Evolutionary conservation across 108 stramenopile genomes (phyloP).

Genomic region (Cafeteria roenbergensis): DNA sequence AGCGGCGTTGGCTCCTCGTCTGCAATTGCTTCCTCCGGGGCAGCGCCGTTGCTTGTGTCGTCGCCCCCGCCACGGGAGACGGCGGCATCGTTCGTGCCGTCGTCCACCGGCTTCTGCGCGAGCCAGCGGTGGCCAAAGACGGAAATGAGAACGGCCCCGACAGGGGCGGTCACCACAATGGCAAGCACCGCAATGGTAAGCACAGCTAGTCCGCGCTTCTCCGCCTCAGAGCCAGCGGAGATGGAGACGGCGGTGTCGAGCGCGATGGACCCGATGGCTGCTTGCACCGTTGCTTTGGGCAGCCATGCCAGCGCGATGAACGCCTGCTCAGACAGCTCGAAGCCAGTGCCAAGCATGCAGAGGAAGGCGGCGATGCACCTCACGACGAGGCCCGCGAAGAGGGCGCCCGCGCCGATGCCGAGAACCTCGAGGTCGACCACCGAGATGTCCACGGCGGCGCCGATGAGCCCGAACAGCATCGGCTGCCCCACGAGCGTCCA

Average conservation of each 20-base stretch:
- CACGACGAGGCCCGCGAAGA: conserved; percentile 9
- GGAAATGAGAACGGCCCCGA: conserved; percentile 15
- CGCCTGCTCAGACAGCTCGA: conserved; percentile 13
- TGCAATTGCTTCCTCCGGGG: too few relatives aligned
- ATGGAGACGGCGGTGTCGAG: conserved; percentile 7
- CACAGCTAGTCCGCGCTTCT: conserved; percentile 7
- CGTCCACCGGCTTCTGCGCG: background rate
- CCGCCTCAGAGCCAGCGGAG: background rate
- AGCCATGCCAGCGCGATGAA: conserved; percentile 37
- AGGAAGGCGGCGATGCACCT: background rate
- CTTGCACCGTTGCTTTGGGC: conserved; percentile 47
- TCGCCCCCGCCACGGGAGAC: too few relatives aligned
- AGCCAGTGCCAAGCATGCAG: conserved; percentile 16
- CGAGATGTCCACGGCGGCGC: conserved; percentile 28
- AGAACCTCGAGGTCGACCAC: conserved; percentile 14
- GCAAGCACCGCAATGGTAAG: conserved; percentile 20
- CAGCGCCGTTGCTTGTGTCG: too few relatives aligned
- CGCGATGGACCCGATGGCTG: conserved; percentile 33
- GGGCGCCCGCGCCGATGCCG: conserved; percentile 12
- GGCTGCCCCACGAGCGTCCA: conserved; percentile 32
- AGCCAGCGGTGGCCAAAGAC: conserved; percentile 12
- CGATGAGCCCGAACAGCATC: conserved; percentile 36
- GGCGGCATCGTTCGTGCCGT: too few relatives aligned
- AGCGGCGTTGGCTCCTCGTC: too few relatives aligned
- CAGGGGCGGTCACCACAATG: conserved; percentile 23